Base-by-base conservation (phyloP, 169 alveolate species). In the Babesia caballi region DNA sequence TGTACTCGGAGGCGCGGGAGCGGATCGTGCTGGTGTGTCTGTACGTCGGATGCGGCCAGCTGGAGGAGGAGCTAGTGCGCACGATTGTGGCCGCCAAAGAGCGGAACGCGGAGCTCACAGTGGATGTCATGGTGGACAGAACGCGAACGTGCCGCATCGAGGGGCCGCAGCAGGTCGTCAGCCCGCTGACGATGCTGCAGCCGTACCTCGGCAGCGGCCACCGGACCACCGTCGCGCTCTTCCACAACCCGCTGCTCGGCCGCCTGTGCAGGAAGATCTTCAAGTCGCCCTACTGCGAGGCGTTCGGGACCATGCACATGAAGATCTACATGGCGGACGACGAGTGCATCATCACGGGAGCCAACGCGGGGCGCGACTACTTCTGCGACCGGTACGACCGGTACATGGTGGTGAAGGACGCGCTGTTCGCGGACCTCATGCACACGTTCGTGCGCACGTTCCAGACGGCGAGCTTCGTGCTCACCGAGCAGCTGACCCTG, bases 301-400 rank as follows among this genome's bases (percentile, higher is more conserved):
- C 89, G 44, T 61, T 88, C 19, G 93, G 93, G 28, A 85, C 85
- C 7, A 68, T 88, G 89, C 93, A 88, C 58, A 75, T 88, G 84
- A 88, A 88, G 74, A 69, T 76, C 6, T 88, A 42, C 83, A 84
- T 85, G 11, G 85, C 85, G 32, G 93, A 88, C 42, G 85, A 82
- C 49, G 59, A 21, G 53, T 15, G 83, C 14, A 52, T 88, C 9
- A 63, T 88, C 21, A 77, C 90, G 21, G 93, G 93, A 7, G 93
- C 93, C 14, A 88, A 88, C 66, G 54, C 83, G 38, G 82, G 90
- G 23, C 66, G 83, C 19, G 83, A 84, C 44, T 88, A 88, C 52
- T 85, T 88, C 74, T 42, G 76, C 35, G 82, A 72, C 51, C 47
- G 93, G 51, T 75, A 78, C 60, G 93, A 88, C 67, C 51, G 93